Evolutionary conservation across 1,139 yeast genomes (phyloP).

Genomic region (Protomyces gravidus): DNA sequence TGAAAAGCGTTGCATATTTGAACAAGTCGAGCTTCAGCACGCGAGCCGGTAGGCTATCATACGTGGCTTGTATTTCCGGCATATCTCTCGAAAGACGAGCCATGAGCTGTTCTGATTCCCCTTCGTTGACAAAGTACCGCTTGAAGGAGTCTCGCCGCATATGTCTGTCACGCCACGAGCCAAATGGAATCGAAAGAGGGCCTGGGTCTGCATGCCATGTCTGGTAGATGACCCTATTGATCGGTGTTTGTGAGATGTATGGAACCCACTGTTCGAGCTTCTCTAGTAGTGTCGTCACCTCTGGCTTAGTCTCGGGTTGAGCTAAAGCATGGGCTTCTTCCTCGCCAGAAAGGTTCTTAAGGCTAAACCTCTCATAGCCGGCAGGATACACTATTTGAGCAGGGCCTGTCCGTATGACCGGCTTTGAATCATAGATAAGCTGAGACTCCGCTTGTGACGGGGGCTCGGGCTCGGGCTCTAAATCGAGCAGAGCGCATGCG

Average conservation of each 20-base stretch:
- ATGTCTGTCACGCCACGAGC: slow-evolving; percentile 15
- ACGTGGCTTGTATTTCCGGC: slow-evolving; percentile 56
- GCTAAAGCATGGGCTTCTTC: background rate
- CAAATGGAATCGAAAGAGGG: slow-evolving; percentile 7
- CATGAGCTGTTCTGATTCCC: background rate
- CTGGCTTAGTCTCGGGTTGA: background rate
- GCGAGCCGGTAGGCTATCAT: slow-evolving; percentile 66
- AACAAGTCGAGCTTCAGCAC: slow-evolving; percentile 86
- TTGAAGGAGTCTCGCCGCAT: background rate
- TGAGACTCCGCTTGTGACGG: too few species aligned
- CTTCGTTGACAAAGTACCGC: slow-evolving; percentile 13
- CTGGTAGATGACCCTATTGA: slow-evolving; percentile 22
- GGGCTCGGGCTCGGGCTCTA: too few species aligned
- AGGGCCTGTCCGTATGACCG: background rate
- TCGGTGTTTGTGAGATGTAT: background rate
- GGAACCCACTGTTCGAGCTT: background rate
- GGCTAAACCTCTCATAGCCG: background rate
- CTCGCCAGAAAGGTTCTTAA: background rate
- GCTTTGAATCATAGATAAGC: too few species aligned
- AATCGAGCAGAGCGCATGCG: too few species aligned
- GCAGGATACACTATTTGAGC: background rate
- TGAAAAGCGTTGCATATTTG: slow-evolving; percentile 74
- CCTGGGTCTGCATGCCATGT: slow-evolving; percentile 16
- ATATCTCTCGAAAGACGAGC: slow-evolving; percentile 10
- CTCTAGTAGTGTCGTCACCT: background rate